Evolutionary conservation across 257 asterid genomes (phyloP), one percentile per base, ranked within the genome.

Genomic region (Penstemon newberryi): DNA sequence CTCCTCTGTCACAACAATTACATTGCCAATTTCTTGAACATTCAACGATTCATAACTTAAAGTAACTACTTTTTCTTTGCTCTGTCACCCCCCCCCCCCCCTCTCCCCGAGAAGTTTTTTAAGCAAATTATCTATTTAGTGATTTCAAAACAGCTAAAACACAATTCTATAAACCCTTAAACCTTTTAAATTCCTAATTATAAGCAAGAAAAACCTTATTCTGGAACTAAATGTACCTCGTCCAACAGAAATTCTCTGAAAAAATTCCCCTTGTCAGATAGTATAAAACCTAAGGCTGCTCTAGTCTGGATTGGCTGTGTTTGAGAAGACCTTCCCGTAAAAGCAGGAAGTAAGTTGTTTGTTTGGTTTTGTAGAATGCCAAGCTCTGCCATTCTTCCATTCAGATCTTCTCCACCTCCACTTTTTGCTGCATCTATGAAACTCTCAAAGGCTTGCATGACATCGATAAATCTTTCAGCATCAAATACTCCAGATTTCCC

Each of bases 391-490:
- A 94, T 94, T 76, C 91, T 82, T 69, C 99, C 97, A 42, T 86
- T 94, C 76, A 94, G 52, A 76, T 74, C 40, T 72, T 91, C 99
- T 56, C 99, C 99, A 70, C 99, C 99, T 73, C 99, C 99, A 69
- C 99, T 94, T 83, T 91, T 94, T 50, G 99, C 99, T 52, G 99
- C 96, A 11, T 85, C 90, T 63, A 89, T 94, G 83, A 94, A 94
- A 73, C 77, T 91, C 84, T 94, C 99, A 40, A 94, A 94, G 76
- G 99, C 99, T 91, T 89, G 96, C 99, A 94, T 94, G 73, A 94
- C 95, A 80, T 94, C 99, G 60, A 91, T 90, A 73, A 94, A 94
- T 77, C 97, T 87, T 66, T 94, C 99, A 63, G 97, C 99, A 82
- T 94, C 89, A 70, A 94, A 94, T 37, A 94, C 87, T 60, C 97